Base-by-base conservation (phyloP, 768 basidiomycete species). In the Mycena rosella region DNA sequence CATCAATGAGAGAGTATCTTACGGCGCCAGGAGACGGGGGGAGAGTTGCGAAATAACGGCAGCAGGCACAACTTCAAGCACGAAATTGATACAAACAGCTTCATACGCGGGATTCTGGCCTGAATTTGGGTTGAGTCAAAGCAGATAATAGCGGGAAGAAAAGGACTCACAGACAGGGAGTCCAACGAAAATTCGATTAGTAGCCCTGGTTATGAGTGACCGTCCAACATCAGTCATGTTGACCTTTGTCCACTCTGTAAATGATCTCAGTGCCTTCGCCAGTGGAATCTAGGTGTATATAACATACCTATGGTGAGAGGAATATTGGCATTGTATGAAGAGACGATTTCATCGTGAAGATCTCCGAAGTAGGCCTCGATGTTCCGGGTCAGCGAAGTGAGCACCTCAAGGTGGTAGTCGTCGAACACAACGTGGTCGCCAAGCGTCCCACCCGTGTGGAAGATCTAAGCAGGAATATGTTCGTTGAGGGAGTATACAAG, bases 231-330 rank as follows among this genome's bases (percentile, higher is more conserved):
- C 27, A n/a, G 40, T 56, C 40, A 56, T 38, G 24, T 40, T 40
- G 38, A 56, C 55, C 55, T 56, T 56, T 26, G 27, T 42, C 55
- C 55, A 56, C 26, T 56, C 55, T 56, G 38, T 20, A 27, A 56
- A 40, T 11, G 10, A 29, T 56, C 26, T 56, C 26, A 56, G 40
- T 42, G 27, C 24, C 22, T 52, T 30, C 11, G 32, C 32, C 32
- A 34, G 32, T 34, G 32, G 51, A 40, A 55, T 55, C 10, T 55
- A 14, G 36, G 53, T 26, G n/a, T 40, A 22, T 55, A 24, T 27
- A 26, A 27, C 38, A 27, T 42, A 56, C 55, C 40, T 56, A 42
- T 40, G 55, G 38, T 42, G 55, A 30, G 26, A 27, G 55, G 55
- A 29, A 56, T 42, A 40, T 56, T 42, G 36, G 24, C 18, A 29